Evolutionary conservation across 2,329 filamentous ascomycete species (phyloP).

Genomic region (Epichloe sibirici): DNA sequence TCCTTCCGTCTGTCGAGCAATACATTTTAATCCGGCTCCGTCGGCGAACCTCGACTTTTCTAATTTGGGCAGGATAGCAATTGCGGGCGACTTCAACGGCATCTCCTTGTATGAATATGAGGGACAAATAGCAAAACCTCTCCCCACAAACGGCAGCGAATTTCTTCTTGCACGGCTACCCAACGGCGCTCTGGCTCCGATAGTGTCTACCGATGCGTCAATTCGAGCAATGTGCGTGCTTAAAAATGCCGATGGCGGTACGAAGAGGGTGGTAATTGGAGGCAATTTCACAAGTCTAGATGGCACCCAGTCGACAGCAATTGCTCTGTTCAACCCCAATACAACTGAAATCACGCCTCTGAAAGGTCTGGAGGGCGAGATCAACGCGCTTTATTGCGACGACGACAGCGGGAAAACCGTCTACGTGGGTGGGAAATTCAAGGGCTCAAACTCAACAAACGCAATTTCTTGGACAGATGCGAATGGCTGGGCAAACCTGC

Average conservation of each 20-base stretch:
- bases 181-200: conserved; percentile 66
- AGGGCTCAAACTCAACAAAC: conserved; percentile 70
- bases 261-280: conserved; percentile 69
- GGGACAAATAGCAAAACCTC: conserved; percentile 59
- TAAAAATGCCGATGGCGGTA: conserved; percentile 49
- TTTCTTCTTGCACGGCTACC: conserved; percentile 72
- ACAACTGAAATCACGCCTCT: conserved; percentile 60
- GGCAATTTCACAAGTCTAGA: conserved; percentile 93
- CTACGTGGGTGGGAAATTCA: conserved; percentile 84
- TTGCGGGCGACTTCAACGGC: conserved; percentile 82
- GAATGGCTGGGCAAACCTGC: conserved; percentile 63
- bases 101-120: conserved; percentile 82
- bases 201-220: conserved; percentile 68
- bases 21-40: conserved; percentile 50
- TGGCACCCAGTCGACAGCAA: conserved; percentile 59
- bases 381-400: conserved; percentile 77
- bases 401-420: conserved; percentile 58
- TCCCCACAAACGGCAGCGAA: conserved; percentile 64
- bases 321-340: conserved; percentile 70
- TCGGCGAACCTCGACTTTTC: conserved; percentile 66
- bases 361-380: conserved; percentile 69
- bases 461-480: conserved; percentile 68
- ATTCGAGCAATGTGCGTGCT: conserved; percentile 85
- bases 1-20: conserved; percentile 31
- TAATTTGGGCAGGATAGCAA: conserved; percentile 67